Conservation (phyloP, 2,329 filamentous ascomycete species). For the Trichoderma sp. region DNA sequence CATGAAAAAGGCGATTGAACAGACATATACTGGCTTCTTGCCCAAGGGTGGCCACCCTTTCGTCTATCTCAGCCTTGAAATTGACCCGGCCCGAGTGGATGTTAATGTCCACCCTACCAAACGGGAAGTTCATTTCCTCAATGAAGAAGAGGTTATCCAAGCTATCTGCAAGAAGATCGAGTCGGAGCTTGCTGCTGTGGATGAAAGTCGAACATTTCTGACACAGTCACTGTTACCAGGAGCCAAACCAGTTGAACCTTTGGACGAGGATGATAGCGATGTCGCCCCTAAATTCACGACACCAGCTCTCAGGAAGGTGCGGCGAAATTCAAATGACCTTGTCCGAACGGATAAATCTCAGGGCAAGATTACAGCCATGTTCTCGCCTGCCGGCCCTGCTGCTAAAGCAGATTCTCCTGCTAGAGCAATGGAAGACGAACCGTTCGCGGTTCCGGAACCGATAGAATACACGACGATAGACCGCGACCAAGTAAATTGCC, state of each 20-base stretch:
- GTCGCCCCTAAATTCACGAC: conserved; percentile 37
- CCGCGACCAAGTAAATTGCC: conserved; percentile 68
- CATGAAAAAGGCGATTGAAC: conserved; percentile 88
- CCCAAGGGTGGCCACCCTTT: conserved; percentile 96
- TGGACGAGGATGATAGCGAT: conserved; percentile 31
- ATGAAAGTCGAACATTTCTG: conserved; percentile 91
- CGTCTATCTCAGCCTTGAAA: conserved; percentile 86
- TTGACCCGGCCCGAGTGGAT: conserved; percentile 88
- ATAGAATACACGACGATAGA: conserved; percentile 72
- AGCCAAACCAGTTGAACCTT: conserved; percentile 40
- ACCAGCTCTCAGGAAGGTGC: conserved; percentile 40
- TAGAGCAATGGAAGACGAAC: conserved; percentile 35
- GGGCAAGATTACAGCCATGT: conserved; percentile 96
- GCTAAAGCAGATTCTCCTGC: conserved; percentile 24
- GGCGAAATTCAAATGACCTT: conserved; percentile 67
- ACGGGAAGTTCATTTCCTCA: conserved; percentile 93
- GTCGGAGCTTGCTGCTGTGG: conserved; percentile 77
- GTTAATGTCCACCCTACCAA: conserved; percentile 99
- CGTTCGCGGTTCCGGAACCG: conserved; percentile 45
- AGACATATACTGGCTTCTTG: conserved; percentile 82
- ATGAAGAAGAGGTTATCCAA: conserved; percentile 94
- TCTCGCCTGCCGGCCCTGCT: conserved; percentile 55
- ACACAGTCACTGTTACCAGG: conserved; percentile 88
- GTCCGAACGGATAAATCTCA: conserved; percentile 85
- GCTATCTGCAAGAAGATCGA: conserved; percentile 80